These are phyloP conservation scores for Capsella bursapastoris DNA, from an alignment of 345 rosid species.

Conservation along the genomic window DNA sequence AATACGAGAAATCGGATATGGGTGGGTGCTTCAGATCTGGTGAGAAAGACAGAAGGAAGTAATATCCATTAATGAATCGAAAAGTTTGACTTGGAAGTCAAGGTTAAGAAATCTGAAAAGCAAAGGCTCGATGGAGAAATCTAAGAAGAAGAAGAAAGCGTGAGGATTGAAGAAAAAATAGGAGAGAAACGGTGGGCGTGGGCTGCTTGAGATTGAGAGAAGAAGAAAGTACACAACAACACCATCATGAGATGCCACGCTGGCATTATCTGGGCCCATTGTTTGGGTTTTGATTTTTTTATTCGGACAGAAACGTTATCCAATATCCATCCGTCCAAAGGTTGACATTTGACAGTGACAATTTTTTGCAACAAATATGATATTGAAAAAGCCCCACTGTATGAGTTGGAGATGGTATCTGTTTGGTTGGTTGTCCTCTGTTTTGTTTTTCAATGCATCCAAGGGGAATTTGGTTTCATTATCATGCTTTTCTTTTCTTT, in stretches of 20 bases:
- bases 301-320: constrained; percentile 12
- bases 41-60: neutral
- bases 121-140: constrained; percentile 20
- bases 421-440: neutral
- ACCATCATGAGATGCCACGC: constrained; percentile 22
- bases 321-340: constrained; percentile 28
- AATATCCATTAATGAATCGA: neutral
- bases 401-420: neutral
- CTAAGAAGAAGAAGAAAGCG: constrained; percentile 11
- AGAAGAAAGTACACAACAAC: neutral
- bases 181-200: constrained; percentile 29
- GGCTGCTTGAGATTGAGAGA: neutral
- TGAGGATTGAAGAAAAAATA: neutral
- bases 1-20: neutral
- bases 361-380: too few relatives aligned
- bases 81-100: constrained; percentile 24
- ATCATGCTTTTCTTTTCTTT: too few relatives aligned
- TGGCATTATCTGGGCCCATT: constrained; percentile 25
- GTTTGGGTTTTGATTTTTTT: neutral
- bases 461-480: neutral
- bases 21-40: constrained; percentile 37
- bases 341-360: neutral
- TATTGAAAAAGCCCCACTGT: neutral
- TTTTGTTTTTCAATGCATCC: too few relatives aligned
- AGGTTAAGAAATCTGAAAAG: constrained; percentile 6